Evolutionary conservation across 768 basidiomycete genomes (phyloP).

Genomic region (Tricholoma terreum): DNA sequence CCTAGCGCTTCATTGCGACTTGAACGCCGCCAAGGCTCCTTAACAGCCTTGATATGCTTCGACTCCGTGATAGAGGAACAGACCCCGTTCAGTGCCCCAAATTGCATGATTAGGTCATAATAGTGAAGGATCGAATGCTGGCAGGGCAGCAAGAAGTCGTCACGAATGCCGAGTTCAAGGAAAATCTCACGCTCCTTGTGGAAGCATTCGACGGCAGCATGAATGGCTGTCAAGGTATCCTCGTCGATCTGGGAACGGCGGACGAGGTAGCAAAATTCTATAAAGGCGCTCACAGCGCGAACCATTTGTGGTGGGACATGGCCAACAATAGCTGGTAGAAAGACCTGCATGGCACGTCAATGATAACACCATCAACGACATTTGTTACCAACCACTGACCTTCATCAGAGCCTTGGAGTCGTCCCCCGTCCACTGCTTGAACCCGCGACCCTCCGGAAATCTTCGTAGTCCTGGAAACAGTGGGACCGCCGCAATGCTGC

Average conservation of each 20-base stretch:
- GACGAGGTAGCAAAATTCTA: conserved; percentile 25
- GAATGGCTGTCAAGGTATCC: neutral
- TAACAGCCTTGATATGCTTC: neutral
- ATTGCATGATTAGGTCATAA: neutral
- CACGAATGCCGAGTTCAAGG: neutral
- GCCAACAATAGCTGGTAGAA: conserved; percentile 27
- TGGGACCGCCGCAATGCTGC: conserved; percentile 1
- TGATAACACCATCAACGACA: neutral
- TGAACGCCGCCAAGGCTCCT: neutral
- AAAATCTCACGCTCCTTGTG: neutral
- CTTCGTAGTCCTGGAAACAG: conserved; percentile 8
- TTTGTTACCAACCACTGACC: conserved; percentile 14
- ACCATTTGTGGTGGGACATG: conserved; percentile 29
- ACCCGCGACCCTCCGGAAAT: conserved; percentile 26
- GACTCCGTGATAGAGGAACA: conserved; percentile 32
- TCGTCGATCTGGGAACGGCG: conserved; percentile 8
- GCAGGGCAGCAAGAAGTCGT: conserved; percentile 1
- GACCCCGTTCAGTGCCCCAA: conserved; percentile 23
- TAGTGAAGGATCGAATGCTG: conserved; percentile 5
- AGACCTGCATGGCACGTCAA: conserved; percentile 17
- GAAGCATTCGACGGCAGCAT: neutral
- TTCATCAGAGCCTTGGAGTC: conserved; percentile 35
- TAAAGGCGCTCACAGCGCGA: conserved; percentile 16
- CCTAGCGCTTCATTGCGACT: neutral
- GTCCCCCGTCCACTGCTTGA: conserved; percentile 34